phyloP scores from a whole-genome alignment of 2,329 filamentous ascomycete species.

The Alternaria alternata region DNA sequence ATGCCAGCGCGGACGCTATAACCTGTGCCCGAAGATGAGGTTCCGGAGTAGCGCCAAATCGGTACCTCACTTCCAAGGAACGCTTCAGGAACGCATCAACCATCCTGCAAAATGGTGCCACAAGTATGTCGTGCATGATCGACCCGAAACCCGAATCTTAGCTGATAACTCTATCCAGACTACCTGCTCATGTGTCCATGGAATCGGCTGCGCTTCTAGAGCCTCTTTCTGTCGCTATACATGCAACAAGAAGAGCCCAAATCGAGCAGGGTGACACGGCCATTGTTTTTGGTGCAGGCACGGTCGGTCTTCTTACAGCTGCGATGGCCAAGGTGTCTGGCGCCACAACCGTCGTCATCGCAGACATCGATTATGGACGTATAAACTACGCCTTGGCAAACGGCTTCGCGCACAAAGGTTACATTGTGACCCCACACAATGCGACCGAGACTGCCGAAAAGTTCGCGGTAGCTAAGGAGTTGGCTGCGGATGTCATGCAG shows the following conservation, averaged over 20 bases:
- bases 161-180: constrained; percentile 47
- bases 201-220: constrained; percentile 52
- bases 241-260: constrained; percentile 78
- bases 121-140: constrained; percentile 52
- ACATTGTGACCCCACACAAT: constrained; percentile 40
- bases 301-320: constrained; percentile 56
- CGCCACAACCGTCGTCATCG: constrained; percentile 52
- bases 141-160: constrained; percentile 29
- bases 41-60: constrained; percentile 55
- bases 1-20: constrained; percentile 54
- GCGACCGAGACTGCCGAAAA: constrained; percentile 42
- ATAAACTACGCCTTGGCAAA: constrained; percentile 51
- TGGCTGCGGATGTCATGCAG: constrained; percentile 48
- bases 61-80: constrained; percentile 55
- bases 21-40: constrained; percentile 53
- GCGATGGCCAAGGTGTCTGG: constrained; percentile 53
- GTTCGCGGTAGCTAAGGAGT: constrained; percentile 45
- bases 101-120: constrained; percentile 56
- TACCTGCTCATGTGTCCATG: constrained; percentile 51
- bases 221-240: constrained; percentile 84
- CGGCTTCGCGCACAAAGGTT: constrained; percentile 51
- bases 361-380: constrained; percentile 51
- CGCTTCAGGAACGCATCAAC: constrained; percentile 55
- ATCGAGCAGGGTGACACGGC: constrained; percentile 78
- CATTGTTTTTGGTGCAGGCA: constrained; percentile 86